Base-by-base conservation (phyloP, 768 basidiomycete genomes). In the Grammothele lineata region DNA sequence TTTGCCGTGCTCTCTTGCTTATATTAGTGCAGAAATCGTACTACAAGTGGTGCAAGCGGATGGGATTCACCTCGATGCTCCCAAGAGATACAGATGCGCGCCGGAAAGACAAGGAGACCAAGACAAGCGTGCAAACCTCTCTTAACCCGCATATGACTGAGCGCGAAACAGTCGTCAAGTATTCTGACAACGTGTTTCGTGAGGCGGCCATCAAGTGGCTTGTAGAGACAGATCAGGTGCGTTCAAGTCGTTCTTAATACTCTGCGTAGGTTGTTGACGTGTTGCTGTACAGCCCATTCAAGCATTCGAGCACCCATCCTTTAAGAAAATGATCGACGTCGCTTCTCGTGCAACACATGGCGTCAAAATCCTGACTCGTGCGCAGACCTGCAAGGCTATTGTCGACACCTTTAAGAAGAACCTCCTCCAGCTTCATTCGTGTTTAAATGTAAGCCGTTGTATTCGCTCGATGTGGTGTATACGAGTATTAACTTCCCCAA, bases 181-280 rank as follows among this genome's bases (percentile, higher is more conserved):
- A 71, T 48, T 50, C 62, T 0, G 57, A 71, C 34, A 35, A 45
- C 10, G 22, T 56, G 2, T 71, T 70, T 46, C 30, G 40, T 6
- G 30, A 62, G 19, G 64, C 62, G 1, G 67, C 66, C 3, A 53
- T 66, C 17, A 55, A 71, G 43, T 73, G 71, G 70, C 53, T 73
- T 5, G 54, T 68, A 22, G 55, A 56, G n/a, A 71, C 68, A 9
- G 61, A 72, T 51, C 70, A 72, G 63, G 70, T 70, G 47, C 8
- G 47, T 45, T 11, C 21, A 30, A 23, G 21, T 12, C 4, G 4
- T 12, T 19, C 21, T 17, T 12, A 9, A 12, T 40, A 23, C 12
- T 11, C 21, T 11, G n/a, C 10, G 24, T 21, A 4, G n/a, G 17
- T 42, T 25, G 26, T 11, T 36, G 5, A 25, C n/a, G n/a, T n/a